phyloP scores from a whole-genome alignment of 1,139 yeast genomes.

The Tardiomyces blankii region DNA sequence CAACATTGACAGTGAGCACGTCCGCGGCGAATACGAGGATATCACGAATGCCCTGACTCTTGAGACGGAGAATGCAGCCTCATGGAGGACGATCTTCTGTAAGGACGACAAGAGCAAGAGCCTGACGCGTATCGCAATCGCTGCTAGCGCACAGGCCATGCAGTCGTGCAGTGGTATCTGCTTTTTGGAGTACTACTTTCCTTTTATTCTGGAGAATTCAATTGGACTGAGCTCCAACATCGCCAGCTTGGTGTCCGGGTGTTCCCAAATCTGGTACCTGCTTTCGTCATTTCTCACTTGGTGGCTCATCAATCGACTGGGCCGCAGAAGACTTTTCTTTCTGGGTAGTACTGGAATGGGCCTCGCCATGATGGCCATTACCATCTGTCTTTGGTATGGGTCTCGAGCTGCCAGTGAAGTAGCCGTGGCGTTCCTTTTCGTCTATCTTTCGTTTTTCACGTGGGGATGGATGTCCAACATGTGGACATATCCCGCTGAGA shows the following conservation, averaged over 20 bases:
- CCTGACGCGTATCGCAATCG: neutral
- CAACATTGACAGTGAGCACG: neutral
- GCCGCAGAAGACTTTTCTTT: slow-evolving; percentile 8
- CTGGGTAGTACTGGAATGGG: neutral
- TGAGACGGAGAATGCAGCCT: neutral
- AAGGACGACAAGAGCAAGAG: neutral
- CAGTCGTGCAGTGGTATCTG: neutral
- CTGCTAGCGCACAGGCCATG: neutral
- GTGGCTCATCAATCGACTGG: slow-evolving; percentile 5
- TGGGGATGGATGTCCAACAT: neutral
- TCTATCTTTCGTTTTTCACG: neutral
- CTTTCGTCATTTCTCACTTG: slow-evolving; percentile 5
- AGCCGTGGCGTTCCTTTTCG: neutral
- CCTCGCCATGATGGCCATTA: neutral
- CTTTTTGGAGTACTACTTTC: neutral
- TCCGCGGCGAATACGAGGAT: neutral
- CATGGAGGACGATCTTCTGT: neutral
- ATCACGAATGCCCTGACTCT: neutral
- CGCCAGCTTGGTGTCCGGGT: neutral
- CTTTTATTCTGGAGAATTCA: neutral
- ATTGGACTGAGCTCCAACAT: neutral
- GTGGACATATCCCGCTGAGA: neutral
- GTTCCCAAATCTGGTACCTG: slow-evolving; percentile 2
- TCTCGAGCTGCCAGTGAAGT: neutral
- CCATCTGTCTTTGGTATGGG: neutral